phyloP scores from a whole-genome alignment of 371 early-diverging fungal species.

The Mucor sp. region DNA sequence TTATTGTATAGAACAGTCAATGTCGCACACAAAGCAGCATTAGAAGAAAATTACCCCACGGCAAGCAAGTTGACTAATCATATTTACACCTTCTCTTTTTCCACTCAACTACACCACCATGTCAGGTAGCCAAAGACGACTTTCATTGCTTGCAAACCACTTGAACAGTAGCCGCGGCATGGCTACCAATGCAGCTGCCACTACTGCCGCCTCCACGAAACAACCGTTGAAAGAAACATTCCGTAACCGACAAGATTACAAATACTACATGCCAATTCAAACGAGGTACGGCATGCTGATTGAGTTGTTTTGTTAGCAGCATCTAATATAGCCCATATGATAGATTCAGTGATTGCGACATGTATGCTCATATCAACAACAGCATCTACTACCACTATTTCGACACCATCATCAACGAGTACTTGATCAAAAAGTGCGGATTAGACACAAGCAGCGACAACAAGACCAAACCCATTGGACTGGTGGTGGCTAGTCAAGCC shows the following conservation, averaged over 20 bases:
- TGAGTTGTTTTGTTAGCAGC: not conserved
- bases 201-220: not conserved
- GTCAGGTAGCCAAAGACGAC: conserved; percentile 12
- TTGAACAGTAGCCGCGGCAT: conserved; percentile 1
- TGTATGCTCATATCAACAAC: conserved; percentile 70
- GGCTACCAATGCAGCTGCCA: not conserved
- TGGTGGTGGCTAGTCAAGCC: conserved; percentile 57
- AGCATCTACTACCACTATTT: conserved; percentile 61
- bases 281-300: conserved; percentile 25
- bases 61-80: not conserved
- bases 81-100: not conserved
- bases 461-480: conserved; percentile 50
- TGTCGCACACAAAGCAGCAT: not conserved
- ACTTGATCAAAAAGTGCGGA: conserved; percentile 53
- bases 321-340: not conserved
- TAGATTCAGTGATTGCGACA: conserved; percentile 65
- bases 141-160: conserved; percentile 18
- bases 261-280: conserved; percentile 48
- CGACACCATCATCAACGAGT: conserved; percentile 63
- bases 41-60: not conserved
- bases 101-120: not conserved
- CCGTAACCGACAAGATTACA: conserved; percentile 35
- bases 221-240: conserved; percentile 16
- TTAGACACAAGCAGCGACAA: conserved; percentile 37
- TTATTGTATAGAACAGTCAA: not conserved